phyloP scores from a whole-genome alignment of 2,329 filamentous ascomycete genomes.

The Phyllosticta citrichinensis region DNA sequence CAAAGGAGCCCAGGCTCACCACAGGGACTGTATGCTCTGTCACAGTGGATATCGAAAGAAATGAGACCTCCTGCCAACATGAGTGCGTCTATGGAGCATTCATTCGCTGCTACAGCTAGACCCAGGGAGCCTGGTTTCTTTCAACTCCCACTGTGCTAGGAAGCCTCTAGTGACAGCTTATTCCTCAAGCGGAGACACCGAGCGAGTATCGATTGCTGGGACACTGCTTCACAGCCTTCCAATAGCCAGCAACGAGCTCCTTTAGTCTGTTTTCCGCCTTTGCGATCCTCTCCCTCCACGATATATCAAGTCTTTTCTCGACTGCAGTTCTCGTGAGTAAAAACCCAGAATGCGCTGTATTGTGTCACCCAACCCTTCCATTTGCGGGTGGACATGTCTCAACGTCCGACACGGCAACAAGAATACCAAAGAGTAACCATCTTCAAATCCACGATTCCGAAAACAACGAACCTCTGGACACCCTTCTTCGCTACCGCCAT shows the following conservation, averaged over 20 bases:
- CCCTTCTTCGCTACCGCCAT: background rate
- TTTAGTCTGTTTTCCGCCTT: no score
- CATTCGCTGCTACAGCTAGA: no score
- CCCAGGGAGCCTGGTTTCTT: no score
- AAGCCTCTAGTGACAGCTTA: no score
- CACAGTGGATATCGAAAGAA: no score
- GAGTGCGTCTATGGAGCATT: no score
- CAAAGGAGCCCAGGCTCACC: background rate
- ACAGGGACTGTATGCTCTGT: background rate
- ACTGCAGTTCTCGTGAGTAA: background rate
- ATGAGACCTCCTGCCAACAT: no score
- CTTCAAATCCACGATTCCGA: background rate
- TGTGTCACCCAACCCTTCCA: background rate
- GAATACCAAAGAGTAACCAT: background rate
- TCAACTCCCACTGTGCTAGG: no score
- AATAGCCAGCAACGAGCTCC: no score
- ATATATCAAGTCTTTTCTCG: background rate
- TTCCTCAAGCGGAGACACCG: no score
- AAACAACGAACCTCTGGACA: background rate
- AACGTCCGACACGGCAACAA: background rate
- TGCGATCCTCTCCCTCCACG: background rate
- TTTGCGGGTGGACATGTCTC: background rate
- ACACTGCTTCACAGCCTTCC: no score
- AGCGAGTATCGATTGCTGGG: no score
- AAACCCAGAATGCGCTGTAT: background rate